A percentile compares a stretch with the other conserved stretches of the same genome.
phyloP scores from a whole-genome alignment of 495 filamentous ascomycete genomes.

The Echria macrotheca region DNA sequence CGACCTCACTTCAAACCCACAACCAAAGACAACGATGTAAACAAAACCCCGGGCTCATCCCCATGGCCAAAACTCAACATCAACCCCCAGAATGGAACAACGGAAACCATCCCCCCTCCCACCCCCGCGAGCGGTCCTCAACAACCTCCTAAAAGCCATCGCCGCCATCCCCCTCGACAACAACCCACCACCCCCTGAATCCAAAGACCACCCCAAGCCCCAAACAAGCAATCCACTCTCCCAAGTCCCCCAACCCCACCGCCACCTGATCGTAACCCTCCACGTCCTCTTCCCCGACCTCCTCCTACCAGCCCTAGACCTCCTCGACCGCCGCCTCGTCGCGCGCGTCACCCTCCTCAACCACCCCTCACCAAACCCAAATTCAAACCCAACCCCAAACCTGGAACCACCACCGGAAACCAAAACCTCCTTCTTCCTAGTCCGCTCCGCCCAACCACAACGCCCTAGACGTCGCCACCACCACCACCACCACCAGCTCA shows the following conservation, averaged over 20 bases:
- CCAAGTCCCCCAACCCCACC: conserved; percentile 30
- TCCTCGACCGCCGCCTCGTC: conserved; percentile 70
- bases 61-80: no score
- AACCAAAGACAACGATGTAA: no score
- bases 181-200: background rate
- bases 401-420: background rate
- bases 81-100: no score
- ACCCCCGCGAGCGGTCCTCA: conserved; percentile 37
- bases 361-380: background rate
- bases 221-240: conserved; percentile 33
- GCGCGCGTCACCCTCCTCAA: conserved; percentile 27
- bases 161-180: conserved; percentile 28
- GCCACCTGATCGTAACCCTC: conserved; percentile 51
- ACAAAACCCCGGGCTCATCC: no score
- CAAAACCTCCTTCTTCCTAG: conserved; percentile 29
- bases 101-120: no score
- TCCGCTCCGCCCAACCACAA: conserved; percentile 28
- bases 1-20: no score
- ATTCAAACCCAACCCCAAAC: background rate
- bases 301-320: conserved; percentile 70
- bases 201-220: background rate
- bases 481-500: conserved; percentile 12
- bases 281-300: conserved; percentile 58
- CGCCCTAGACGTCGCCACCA: conserved; percentile 20
- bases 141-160: conserved; percentile 41